Conservation (phyloP, 441 rosid genomes). For the Croton setiger region DNA sequence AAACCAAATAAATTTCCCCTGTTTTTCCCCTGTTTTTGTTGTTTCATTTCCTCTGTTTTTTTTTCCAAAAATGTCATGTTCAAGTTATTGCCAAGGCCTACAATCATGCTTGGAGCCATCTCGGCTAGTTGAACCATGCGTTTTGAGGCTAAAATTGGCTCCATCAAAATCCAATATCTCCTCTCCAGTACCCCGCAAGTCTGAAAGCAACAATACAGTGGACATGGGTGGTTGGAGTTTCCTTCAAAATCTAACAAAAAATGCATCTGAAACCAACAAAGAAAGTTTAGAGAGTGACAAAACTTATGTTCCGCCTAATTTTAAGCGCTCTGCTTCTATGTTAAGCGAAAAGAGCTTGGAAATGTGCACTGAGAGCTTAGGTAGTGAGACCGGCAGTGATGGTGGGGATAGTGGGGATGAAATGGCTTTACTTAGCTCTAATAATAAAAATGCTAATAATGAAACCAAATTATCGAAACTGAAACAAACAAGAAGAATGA, state of each 20-base stretch:
- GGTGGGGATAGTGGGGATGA: conserved; percentile 40
- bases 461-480: conserved; percentile 9
- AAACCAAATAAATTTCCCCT: conserved; percentile 16
- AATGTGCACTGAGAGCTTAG: conserved; percentile 79
- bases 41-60: conserved; percentile 22
- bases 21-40: conserved; percentile 7
- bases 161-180: conserved; percentile 25
- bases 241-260: conserved; percentile 39
- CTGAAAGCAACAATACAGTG: conserved; percentile 14
- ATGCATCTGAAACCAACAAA: conserved; percentile 12
- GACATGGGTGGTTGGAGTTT: conserved; percentile 54
- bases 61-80: conserved; percentile 35
- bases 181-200: background rate
- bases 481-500: conserved; percentile 22
- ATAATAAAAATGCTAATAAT: conserved; percentile 21
- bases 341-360: conserved; percentile 65
- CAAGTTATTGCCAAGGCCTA: conserved; percentile 43
- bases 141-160: conserved; percentile 38
- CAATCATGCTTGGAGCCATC: conserved; percentile 49
- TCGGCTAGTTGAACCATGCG: conserved; percentile 28
- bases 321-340: conserved; percentile 39
- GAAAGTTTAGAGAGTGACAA: conserved; percentile 17
- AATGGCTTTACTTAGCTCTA: conserved; percentile 28
- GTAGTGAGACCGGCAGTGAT: conserved; percentile 69
- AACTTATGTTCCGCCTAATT: conserved; percentile 40